Evolutionary conservation across 768 basidiomycete species (phyloP).

Genomic region (Tulasnella sp.): DNA sequence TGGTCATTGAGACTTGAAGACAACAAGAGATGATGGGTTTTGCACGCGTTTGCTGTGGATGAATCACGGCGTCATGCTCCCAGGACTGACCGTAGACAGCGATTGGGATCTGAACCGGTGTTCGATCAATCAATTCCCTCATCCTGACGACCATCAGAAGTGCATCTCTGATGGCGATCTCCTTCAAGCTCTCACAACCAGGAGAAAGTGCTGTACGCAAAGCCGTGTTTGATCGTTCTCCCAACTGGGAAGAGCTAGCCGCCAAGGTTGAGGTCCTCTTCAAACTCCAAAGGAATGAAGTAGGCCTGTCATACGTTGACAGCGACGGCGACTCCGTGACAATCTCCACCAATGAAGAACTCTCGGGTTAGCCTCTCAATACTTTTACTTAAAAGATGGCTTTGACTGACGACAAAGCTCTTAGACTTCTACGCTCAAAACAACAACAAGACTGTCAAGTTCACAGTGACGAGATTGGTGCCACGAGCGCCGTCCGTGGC

Average conservation of each 20-base stretch:
- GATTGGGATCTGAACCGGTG: not conserved
- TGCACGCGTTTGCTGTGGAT: too few species aligned
- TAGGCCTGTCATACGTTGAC: conserved; percentile 65
- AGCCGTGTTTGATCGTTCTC: conserved; percentile 38
- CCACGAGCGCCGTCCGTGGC: not conserved
- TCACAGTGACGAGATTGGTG: conserved; percentile 36
- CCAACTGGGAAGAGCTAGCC: conserved; percentile 49
- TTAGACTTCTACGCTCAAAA: conserved; percentile 22
- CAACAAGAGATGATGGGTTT: too few species aligned
- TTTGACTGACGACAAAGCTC: too few species aligned
- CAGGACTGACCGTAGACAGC: too few species aligned
- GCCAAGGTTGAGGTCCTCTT: conserved; percentile 45
- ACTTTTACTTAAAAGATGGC: conserved; percentile 41
- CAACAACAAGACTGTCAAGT: conserved; percentile 37
- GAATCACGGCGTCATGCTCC: too few species aligned
- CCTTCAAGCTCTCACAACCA: conserved; percentile 52
- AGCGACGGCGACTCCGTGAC: conserved; percentile 66
- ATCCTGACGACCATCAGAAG: conserved; percentile 23
- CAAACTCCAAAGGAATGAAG: conserved; percentile 42
- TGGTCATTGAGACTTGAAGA: too few species aligned
- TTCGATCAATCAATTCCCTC: too few species aligned
- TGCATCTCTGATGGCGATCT: conserved; percentile 30
- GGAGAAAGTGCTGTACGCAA: conserved; percentile 47
- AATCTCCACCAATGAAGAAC: conserved; percentile 62
- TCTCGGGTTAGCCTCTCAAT: too few species aligned